Percentiles rank a stretch among this genome's conserved stretches.
Conservation (phyloP, 1,284 basidiomycete species). For the Moniliophthora roreri region DNA sequence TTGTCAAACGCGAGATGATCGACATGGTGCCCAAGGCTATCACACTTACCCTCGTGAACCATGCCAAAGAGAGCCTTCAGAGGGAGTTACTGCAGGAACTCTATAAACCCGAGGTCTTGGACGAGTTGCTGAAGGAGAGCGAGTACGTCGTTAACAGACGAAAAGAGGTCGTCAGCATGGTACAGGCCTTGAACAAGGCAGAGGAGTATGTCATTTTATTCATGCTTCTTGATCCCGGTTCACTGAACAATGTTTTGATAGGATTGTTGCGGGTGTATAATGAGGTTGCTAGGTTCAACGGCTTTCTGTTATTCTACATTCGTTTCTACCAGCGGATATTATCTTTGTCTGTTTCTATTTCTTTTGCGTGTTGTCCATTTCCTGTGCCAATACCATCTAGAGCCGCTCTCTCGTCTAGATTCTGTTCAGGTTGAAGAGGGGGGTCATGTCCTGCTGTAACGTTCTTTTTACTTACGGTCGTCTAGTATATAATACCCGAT, state of each 20-base stretch:
- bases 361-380: constrained; percentile 7
- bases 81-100: constrained; percentile 86
- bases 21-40: constrained; percentile 99
- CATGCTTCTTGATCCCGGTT: background rate
- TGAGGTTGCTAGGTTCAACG: background rate
- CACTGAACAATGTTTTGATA: constrained; percentile 10
- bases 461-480: no score
- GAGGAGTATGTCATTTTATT: constrained; percentile 70
- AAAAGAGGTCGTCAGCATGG: constrained; percentile 89
- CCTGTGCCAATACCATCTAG: no score
- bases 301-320: background rate
- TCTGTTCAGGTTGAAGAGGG: no score
- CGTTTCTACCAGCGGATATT: background rate
- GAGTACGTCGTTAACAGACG: constrained; percentile 81
- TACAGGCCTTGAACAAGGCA: constrained; percentile 87
- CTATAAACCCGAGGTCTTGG: constrained; percentile 90
- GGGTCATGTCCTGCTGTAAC: no score
- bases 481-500: no score
- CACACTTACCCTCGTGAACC: constrained; percentile 89
- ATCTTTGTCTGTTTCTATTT: background rate
- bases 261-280: constrained; percentile 31
- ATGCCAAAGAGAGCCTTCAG: constrained; percentile 92
- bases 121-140: constrained; percentile 91
- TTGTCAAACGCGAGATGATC: constrained; percentile 98
- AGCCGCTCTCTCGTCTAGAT: no score